A percentile compares a stretch with the other conserved stretches of the same genome.
phyloP scores from a whole-genome alignment of 306 rosid genomes.

The Medicago arabica region DNA sequence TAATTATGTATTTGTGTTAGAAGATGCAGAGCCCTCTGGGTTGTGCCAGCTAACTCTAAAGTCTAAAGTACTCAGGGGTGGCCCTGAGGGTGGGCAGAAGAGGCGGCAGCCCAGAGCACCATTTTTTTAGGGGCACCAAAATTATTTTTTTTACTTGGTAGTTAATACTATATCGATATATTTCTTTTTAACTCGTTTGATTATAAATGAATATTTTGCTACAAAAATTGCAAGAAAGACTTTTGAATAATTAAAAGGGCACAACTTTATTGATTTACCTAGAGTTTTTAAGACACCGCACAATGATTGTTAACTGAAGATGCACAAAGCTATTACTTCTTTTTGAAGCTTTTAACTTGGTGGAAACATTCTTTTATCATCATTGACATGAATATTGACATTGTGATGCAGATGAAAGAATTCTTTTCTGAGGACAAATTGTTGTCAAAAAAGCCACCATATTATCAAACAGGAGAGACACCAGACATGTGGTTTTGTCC shows the following conservation, averaged over 20 bases:
- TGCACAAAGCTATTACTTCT: background rate
- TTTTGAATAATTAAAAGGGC: too few species aligned
- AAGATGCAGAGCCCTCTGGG: background rate
- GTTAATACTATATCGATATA: too few species aligned
- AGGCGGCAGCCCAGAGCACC: too few species aligned
- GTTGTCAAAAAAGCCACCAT: slow-evolving; percentile 72
- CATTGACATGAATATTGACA: slow-evolving; percentile 27
- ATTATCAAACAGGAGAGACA: slow-evolving; percentile 76
- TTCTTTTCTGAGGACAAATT: slow-evolving; percentile 71
- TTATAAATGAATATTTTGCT: too few species aligned
- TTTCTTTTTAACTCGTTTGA: too few species aligned
- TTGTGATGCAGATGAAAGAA: slow-evolving; percentile 77
- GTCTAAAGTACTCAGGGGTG: too few species aligned
- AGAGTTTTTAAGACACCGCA: background rate
- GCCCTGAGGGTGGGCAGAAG: too few species aligned
- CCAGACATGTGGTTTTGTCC: slow-evolving; percentile 84
- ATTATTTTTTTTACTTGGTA: too few species aligned
- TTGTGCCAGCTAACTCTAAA: slow-evolving; percentile 11
- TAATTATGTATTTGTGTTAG: background rate
- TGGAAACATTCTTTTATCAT: slow-evolving; percentile 25
- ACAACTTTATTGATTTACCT: too few species aligned
- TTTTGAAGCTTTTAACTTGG: slow-evolving; percentile 15
- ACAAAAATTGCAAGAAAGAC: too few species aligned
- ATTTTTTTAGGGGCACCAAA: too few species aligned
- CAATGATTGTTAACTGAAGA: background rate